Base-by-base conservation (phyloP, 106 monocot genomes). In the Agapanthus africanus region DNA sequence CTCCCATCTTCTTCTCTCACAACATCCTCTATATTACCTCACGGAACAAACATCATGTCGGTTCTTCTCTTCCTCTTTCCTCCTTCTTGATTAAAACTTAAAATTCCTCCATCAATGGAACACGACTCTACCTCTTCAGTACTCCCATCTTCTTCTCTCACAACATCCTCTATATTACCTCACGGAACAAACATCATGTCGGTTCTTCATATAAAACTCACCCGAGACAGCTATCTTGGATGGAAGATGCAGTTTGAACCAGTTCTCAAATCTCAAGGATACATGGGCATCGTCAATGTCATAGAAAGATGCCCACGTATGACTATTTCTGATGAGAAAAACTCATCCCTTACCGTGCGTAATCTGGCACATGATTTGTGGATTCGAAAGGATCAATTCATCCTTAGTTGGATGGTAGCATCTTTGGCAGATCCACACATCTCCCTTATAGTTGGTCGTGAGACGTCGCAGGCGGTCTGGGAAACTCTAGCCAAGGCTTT, bases 401-500 rank as follows among this genome's bases (percentile, higher is more conserved):
- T 30, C 15, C 57, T 59, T 23, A 23, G 27, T 23, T 59, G 57
- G 57, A 59, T 59, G 19, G 57, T 59, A 11, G 27, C 25, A 4
- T 59, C 21, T 30, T 23, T 28, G 11, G 11, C 57, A 0, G 57
- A 59, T 30, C 26, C 42, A 42, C 42, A 11, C 9, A 42, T 42
- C 42, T 14, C 42, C 42, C 42, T 42, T 42, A 14, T 41, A 4
- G 57, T 57, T 10, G 57, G 57, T 57, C 11, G 57, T 57, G 27
- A 22, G 21, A n/a, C 22, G 2, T 57, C 57, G 23, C 57, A 25
- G n/a, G n/a, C n/a, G n/a, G n/a, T n/a, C n/a, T n/a, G n/a, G n/a
- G n/a, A n/a, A n/a, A n/a, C n/a, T n/a, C 57, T 57, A 2, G 25
- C 57, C 57, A 57, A 57, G 23, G 57, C 57, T 28, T 27, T 57